Base-by-base conservation (phyloP, 108 stramenopile genomes). In the Cylindrotheca closterium region DNA sequence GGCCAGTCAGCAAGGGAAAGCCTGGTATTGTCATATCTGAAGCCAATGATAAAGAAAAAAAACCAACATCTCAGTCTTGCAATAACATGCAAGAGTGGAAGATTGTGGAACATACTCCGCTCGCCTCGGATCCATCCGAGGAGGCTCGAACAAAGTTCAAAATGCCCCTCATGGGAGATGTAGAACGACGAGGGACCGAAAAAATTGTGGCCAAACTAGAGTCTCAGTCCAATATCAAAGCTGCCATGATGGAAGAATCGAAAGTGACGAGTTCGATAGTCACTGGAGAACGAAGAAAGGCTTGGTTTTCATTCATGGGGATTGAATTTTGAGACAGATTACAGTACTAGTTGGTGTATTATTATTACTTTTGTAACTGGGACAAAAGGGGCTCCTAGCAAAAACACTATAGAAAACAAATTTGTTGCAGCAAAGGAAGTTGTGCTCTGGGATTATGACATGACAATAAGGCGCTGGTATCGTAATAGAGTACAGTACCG, bases 1-100 rank as follows among this genome's bases (percentile, higher is more conserved):
- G 85, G 85, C 73, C 58, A 7, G 37, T 42, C 10, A 57, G 18
- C 28, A 68, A 71, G 19, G 31, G 30, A 18, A 57, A 2, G 17
- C 55, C 27, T 27, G 55, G 23, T 15, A 27, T 27, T 57, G 55
- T n/a, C 30, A 30, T 57, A 2, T n/a, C 27, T n/a, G 1, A 30
- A 1, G 55, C 55, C 1, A 57, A 18, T 15, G 31, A 22, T 15
- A 57, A 12, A 15, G 24, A 1, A 1, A 15, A 27, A 8, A 0
- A 32, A 30, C 30, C 55, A 32, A 22, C 31, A 2, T 32, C 55
- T 18, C 29, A 57, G 28, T 21, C 28, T 1, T 57, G 55, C 55
- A 57, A 57, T 5, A 27, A 12, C 30, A 32, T 1, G 2, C 17
- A 57, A 32, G 55, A 57, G 18, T 57, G 55, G 55, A 57, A 1